Base-by-base conservation (phyloP, 108 stramenopile species). In the Phaeodactylum tricornutum region DNA sequence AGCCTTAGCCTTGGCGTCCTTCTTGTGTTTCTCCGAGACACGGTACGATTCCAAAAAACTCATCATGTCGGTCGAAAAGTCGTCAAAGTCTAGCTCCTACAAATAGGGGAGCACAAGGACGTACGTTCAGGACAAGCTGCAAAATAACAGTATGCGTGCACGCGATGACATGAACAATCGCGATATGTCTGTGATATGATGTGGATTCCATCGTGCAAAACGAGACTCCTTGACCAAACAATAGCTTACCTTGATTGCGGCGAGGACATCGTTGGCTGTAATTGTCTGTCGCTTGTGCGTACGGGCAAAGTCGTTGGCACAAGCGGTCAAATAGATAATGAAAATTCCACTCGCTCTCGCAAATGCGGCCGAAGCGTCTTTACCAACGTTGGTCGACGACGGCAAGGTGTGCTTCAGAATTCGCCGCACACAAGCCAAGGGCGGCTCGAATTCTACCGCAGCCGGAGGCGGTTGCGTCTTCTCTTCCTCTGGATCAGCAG, bases 281-380 rank as follows among this genome's bases (percentile, higher is more conserved):
- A 95, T 80, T 2, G 93, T 95, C 50, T 87, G 80, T 11, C 90
- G 65, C 32, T 74, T 74, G 43, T 84, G 77, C 51, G 89, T 87
- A 39, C 89, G 46, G 7, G 89, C 89, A 56, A 85, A 81, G 54
- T 91, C 87, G 61, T 95, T 95, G 41, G 93, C 92, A 57, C 88
- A 84, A 19, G 86, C 74, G 21, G 93, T 91, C n/a, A 95, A 47
- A 55, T 92, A 95, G 14, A 95, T 69, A 36, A 95, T 73, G 51
- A 95, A 95, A 29, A 95, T 92, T 0, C 90, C 89, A 25, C 63
- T 80, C n/a, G 90, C 84, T 37, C 87, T 66, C 24, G 84, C 67
- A 69, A 95, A 84, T 27, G 89, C 90, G 17, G 67, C 43, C 11
- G 65, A 66, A 12, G 93, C 85, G 55, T 95, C 93, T 49, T 92